These are phyloP conservation scores for Mycena vitilis DNA, from an alignment of 768 basidiomycete species.

Conservation along the genomic window DNA sequence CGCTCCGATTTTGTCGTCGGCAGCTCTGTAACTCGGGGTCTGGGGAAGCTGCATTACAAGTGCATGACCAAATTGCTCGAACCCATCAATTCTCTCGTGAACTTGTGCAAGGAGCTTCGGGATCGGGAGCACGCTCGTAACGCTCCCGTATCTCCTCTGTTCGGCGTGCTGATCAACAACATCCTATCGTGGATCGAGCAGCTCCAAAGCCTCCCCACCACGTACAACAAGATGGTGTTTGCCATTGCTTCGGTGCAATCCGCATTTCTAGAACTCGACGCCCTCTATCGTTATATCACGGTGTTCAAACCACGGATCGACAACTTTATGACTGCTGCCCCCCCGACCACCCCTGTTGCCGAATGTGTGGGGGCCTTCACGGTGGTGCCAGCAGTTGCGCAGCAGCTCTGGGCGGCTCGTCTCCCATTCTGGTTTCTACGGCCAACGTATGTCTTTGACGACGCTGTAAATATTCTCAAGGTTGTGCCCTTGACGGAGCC, in stretches of 20 bases:
- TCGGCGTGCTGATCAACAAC: neutral
- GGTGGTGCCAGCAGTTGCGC: neutral
- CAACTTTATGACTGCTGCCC: neutral
- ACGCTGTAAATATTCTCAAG: neutral
- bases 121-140: too few relatives aligned
- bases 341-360: neutral
- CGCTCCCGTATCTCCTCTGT: neutral
- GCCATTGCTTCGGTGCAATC: conserved; percentile 3
- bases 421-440: conserved; percentile 8
- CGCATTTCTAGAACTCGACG: conserved; percentile 3
- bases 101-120: neutral
- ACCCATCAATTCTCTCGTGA: neutral
- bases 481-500: neutral
- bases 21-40: conserved; percentile 4
- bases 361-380: conserved; percentile 6
- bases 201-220: conserved; percentile 4
- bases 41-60: neutral
- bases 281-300: neutral
- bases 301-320: neutral
- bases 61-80: neutral
- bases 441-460: neutral
- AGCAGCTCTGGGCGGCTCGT: conserved; percentile 3
- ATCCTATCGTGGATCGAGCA: conserved; percentile 6
- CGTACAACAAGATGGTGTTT: conserved; percentile 4
- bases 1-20: conserved; percentile 8